Percentiles rank a stretch among this genome's conserved stretches.
Conservation (phyloP, 2,329 filamentous ascomycete species). For the Arthrobotrys megalospora region DNA sequence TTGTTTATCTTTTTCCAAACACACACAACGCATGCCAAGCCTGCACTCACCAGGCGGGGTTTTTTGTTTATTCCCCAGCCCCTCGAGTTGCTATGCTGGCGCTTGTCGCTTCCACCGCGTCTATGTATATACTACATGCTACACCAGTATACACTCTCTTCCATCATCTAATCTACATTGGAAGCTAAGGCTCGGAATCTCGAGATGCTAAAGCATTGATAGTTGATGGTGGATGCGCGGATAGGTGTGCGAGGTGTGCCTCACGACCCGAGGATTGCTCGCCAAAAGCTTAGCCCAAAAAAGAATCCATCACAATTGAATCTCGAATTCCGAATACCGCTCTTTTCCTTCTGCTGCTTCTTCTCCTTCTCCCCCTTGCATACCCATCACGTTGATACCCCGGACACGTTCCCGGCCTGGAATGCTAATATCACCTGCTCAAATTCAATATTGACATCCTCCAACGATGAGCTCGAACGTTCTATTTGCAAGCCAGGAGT, state of each 20-base stretch:
- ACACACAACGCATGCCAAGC: conserved; percentile 59
- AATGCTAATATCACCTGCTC: conserved; percentile 49
- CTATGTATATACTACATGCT: background rate
- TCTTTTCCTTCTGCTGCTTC: background rate
- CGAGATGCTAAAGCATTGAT: too few relatives aligned
- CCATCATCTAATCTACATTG: background rate
- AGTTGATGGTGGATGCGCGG: background rate
- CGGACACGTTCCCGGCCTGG: conserved; percentile 36
- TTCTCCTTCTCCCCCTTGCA: conserved; percentile 23
- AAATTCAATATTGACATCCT: background rate
- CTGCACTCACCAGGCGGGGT: background rate
- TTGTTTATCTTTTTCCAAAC: conserved; percentile 62
- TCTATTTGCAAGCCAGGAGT: conserved; percentile 40
- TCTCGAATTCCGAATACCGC: conserved; percentile 4
- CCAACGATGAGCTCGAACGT: conserved; percentile 5
- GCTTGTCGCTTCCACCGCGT: conserved; percentile 25
- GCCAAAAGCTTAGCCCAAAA: conserved; percentile 20
- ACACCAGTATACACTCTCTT: background rate
- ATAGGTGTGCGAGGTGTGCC: background rate
- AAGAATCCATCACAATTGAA: background rate
- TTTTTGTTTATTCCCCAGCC: conserved; percentile 25
- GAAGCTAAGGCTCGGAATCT: too few relatives aligned
- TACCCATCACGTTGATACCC: conserved; percentile 47
- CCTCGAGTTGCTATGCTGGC: conserved; percentile 43
- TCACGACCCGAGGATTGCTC: conserved; percentile 24